A percentile compares a stretch with the other conserved stretches of the same genome.
Evolutionary conservation across 345 rosid genomes (phyloP).

Genomic region (Punica granatum): DNA sequence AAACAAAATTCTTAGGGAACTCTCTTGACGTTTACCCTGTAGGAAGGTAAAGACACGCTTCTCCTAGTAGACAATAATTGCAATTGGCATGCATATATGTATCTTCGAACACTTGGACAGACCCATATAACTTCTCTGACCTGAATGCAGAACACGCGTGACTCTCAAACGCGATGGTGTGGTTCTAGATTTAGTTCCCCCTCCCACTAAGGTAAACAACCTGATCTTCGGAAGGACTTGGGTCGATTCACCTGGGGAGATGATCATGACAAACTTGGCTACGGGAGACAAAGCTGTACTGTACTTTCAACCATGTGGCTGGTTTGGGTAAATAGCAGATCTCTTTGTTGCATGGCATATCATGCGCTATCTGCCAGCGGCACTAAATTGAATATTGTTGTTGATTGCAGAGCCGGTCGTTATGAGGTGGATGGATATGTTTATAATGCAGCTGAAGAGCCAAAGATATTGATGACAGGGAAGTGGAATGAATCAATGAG

Average conservation of each 20-base stretch:
- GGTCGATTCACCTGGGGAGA: slow-evolving; percentile 79
- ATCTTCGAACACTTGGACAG: neutral
- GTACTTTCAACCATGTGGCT: slow-evolving; percentile 76
- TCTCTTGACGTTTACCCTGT: slow-evolving; percentile 65
- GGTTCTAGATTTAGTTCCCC: slow-evolving; percentile 69
- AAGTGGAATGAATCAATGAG: slow-evolving; percentile 79
- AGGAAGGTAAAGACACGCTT: slow-evolving; percentile 48
- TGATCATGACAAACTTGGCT: slow-evolving; percentile 64
- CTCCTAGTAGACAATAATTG: neutral
- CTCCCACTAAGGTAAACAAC: slow-evolving; percentile 66
- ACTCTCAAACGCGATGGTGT: slow-evolving; percentile 62
- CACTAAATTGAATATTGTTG: neutral
- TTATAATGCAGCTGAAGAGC: slow-evolving; percentile 67
- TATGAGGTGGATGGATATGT: slow-evolving; percentile 85
- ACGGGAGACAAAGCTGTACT: slow-evolving; percentile 76
- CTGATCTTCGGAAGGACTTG: slow-evolving; percentile 77
- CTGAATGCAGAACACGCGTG: slow-evolving; percentile 50
- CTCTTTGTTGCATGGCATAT: slow-evolving; percentile 5
- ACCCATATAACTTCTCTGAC: neutral
- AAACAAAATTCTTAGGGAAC: slow-evolving; percentile 78
- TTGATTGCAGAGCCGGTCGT: slow-evolving; percentile 64
- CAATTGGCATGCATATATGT: neutral
- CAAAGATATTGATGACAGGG: slow-evolving; percentile 74
- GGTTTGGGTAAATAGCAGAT: slow-evolving; percentile 57
- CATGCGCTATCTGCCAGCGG: neutral